Evolutionary conservation across 2,329 filamentous ascomycete species (phyloP).

Genomic region (Xylaria arbuscula): DNA sequence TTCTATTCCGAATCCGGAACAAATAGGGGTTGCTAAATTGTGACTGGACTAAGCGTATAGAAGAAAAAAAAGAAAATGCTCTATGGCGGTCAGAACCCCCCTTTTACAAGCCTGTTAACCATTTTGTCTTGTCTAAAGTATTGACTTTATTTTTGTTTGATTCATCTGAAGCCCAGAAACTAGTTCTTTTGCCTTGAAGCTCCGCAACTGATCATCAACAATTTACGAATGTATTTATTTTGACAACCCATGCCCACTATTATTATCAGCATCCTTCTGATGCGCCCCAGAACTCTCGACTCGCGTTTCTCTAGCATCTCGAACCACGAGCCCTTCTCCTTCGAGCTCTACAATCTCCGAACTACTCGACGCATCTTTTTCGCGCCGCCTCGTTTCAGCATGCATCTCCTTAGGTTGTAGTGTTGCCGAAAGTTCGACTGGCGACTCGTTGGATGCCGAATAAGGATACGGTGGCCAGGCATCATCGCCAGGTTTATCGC

Average conservation of each 20-base stretch:
- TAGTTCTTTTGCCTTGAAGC: neutral
- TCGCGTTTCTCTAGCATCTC: neutral
- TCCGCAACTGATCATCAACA: neutral
- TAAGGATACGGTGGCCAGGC: constrained; percentile 22
- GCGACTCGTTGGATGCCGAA: constrained; percentile 26
- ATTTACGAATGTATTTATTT: neutral
- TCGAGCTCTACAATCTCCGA: constrained; percentile 11
- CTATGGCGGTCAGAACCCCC: neutral
- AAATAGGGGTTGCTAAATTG: constrained; percentile 29
- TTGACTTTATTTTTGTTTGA: neutral
- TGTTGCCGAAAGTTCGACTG: constrained; percentile 25
- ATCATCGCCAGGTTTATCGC: neutral
- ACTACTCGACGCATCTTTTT: constrained; percentile 23
- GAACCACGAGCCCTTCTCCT: neutral
- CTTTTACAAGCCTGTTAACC: neutral
- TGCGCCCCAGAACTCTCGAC: neutral
- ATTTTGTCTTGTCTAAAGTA: neutral
- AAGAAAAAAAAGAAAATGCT: constrained; percentile 15
- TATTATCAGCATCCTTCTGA: neutral
- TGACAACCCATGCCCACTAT: neutral
- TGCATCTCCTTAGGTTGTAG: constrained; percentile 21
- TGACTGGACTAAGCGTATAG: constrained; percentile 13
- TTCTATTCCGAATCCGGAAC: constrained; percentile 21
- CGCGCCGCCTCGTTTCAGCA: constrained; percentile 1
- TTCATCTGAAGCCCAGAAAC: neutral